A percentile compares a stretch with the other conserved stretches of the same genome.
Conservation (phyloP, 441 rosid species). For the Erodium trifolium region DNA sequence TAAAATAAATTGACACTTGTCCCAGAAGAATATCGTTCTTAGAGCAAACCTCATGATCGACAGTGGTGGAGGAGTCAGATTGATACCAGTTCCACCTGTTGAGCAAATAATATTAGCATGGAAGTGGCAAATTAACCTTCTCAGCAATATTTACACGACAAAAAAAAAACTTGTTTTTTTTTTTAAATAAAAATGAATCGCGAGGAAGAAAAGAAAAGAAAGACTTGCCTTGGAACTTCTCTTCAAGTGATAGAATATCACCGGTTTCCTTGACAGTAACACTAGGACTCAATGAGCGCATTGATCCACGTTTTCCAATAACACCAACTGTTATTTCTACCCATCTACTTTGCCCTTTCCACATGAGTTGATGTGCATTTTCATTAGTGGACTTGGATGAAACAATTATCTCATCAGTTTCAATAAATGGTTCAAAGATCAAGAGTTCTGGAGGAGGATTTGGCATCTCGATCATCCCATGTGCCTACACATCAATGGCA, state of each 20-base stretch:
- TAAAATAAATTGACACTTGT: background rate
- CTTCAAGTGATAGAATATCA: slow-evolving; percentile 86
- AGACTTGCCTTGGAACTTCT: slow-evolving; percentile 82
- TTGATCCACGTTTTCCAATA: slow-evolving; percentile 58
- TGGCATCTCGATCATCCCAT: slow-evolving; percentile 97
- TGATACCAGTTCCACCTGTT: slow-evolving; percentile 96
- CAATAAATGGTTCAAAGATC: slow-evolving; percentile 86
- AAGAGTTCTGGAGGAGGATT: slow-evolving; percentile 68
- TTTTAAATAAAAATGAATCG: background rate
- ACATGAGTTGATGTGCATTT: slow-evolving; percentile 35
- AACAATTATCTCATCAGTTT: slow-evolving; percentile 75
- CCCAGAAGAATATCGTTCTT: background rate
- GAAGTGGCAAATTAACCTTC: background rate
- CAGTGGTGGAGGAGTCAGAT: slow-evolving; percentile 87
- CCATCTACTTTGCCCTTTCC: slow-evolving; percentile 78
- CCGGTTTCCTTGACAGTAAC: slow-evolving; percentile 88
- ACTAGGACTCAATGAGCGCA: slow-evolving; percentile 84
- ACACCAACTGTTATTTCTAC: slow-evolving; percentile 93
- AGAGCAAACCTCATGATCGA: slow-evolving; percentile 71
- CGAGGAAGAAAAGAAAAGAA: background rate
- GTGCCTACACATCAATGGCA: slow-evolving; percentile 42
- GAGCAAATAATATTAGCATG: slow-evolving; percentile 13
- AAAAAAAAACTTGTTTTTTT: no score
- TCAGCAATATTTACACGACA: background rate
- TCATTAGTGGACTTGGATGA: slow-evolving; percentile 42